Evolutionary conservation across 257 asterid species (phyloP).

Genomic region (Rauvolfia tetraphylla): DNA sequence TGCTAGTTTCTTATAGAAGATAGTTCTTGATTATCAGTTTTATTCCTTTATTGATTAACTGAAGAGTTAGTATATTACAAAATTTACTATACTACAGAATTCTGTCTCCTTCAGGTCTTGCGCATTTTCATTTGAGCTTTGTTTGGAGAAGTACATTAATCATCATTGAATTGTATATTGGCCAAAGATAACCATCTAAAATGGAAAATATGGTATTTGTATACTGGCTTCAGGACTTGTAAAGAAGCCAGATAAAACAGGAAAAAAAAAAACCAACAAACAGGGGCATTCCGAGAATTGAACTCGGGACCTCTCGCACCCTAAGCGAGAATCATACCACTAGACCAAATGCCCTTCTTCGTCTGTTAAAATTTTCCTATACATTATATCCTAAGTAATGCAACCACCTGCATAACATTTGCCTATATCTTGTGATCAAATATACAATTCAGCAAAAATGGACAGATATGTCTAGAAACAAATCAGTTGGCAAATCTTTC

Average conservation of each 20-base stretch:
- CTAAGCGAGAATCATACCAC: conserved; percentile 84
- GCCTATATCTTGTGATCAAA: too few relatives aligned
- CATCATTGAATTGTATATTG: too few relatives aligned
- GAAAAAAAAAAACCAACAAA: background rate
- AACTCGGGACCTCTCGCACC: conserved; percentile 90
- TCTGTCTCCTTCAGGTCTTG: background rate
- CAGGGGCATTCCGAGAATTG: conserved; percentile 83
- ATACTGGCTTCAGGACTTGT: too few relatives aligned
- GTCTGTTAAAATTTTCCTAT: too few relatives aligned
- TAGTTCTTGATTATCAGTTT: background rate
- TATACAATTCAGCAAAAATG: too few relatives aligned
- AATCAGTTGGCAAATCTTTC: too few relatives aligned
- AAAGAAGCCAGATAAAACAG: background rate
- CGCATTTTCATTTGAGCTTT: background rate
- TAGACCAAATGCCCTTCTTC: conserved; percentile 89
- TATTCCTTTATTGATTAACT: background rate
- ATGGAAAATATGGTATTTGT: too few relatives aligned
- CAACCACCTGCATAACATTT: too few relatives aligned
- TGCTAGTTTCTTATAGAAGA: conserved; percentile 2
- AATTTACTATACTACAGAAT: background rate
- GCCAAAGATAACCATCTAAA: too few relatives aligned
- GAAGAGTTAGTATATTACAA: background rate
- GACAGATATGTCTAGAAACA: too few relatives aligned
- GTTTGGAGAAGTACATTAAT: background rate
- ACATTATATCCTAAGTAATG: too few relatives aligned